These are phyloP conservation scores for Claviceps quebecensis DNA, from an alignment of 2,329 filamentous ascomycete genomes.

Conservation along the genomic window DNA sequence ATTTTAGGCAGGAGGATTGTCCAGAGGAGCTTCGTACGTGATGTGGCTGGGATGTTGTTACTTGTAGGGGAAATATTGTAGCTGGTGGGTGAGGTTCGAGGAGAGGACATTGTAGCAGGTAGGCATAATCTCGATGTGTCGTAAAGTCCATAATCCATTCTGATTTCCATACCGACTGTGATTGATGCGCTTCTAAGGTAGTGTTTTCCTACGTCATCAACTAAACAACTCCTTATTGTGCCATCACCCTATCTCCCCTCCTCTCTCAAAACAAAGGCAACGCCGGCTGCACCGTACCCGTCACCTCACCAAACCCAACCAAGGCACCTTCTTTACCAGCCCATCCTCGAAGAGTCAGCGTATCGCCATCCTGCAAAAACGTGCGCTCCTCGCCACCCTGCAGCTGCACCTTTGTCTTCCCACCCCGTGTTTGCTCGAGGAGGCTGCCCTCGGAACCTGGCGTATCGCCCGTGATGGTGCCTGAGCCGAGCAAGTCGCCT, in stretches of 20 bases:
- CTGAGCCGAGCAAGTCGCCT: constrained; percentile 64
- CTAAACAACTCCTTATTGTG: background rate
- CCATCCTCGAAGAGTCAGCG: constrained; percentile 49
- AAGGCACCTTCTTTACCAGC: constrained; percentile 51
- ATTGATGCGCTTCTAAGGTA: no score
- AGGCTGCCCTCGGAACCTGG: constrained; percentile 53
- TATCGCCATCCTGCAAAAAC: constrained; percentile 65
- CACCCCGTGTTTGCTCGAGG: constrained; percentile 57
- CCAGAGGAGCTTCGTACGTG: constrained; percentile 17
- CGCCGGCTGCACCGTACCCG: constrained; percentile 39
- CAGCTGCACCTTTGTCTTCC: constrained; percentile 49
- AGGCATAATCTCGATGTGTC: no score
- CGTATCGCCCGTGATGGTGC: constrained; percentile 57
- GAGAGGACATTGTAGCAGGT: no score
- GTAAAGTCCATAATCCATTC: no score
- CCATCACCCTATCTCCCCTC: background rate
- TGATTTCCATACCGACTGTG: no score
- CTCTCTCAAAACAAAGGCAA: constrained; percentile 16
- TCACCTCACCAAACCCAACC: constrained; percentile 65
- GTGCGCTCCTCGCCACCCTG: constrained; percentile 50
- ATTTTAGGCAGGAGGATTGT: constrained; percentile 37
- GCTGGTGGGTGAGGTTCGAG: no score
- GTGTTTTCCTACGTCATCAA: no score
- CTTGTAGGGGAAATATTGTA: background rate
- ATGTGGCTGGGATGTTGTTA: background rate